These are phyloP conservation scores for Plasmodium falciparum DNA, from an alignment of 169 alveolate species.

Conservation along the genomic window DNA sequence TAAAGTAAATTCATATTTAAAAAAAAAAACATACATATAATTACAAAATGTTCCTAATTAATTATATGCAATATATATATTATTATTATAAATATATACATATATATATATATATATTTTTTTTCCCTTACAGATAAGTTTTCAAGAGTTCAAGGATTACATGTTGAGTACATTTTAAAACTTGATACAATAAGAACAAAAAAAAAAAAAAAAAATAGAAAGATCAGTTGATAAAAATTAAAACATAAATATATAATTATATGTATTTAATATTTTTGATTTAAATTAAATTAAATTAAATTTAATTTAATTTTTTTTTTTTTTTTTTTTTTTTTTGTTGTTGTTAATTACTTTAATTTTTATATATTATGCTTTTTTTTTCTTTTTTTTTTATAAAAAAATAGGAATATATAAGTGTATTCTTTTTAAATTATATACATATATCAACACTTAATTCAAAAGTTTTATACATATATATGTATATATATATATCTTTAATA, in stretches of 20 bases:
- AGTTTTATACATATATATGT: conserved; percentile 8
- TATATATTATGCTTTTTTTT: too few species aligned
- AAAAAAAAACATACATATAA: not conserved
- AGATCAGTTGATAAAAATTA: conserved; percentile 1
- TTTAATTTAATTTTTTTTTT: not conserved
- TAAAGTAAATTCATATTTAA: conserved; percentile 24
- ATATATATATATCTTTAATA: conserved; percentile 4
- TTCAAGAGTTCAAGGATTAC: conserved; percentile 58
- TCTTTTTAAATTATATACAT: conserved; percentile 20
- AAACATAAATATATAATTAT: not conserved
- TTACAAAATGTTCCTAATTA: not conserved
- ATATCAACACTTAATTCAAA: conserved; percentile 25
- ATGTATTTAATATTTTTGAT: too few species aligned
- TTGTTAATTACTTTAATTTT: not conserved
- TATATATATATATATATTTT: not conserved
- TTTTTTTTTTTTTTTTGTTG: not conserved
- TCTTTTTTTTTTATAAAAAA: not conserved
- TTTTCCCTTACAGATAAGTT: conserved; percentile 43
- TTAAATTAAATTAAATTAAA: too few species aligned
- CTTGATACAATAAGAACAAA: not conserved
- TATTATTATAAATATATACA: too few species aligned
- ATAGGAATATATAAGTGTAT: not conserved
- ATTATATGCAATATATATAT: not conserved
- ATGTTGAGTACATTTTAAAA: conserved; percentile 66
- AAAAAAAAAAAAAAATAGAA: not conserved